phyloP scores from a whole-genome alignment of 805 yeast genomes.

The Metschnikowia kunwiensis region DNA sequence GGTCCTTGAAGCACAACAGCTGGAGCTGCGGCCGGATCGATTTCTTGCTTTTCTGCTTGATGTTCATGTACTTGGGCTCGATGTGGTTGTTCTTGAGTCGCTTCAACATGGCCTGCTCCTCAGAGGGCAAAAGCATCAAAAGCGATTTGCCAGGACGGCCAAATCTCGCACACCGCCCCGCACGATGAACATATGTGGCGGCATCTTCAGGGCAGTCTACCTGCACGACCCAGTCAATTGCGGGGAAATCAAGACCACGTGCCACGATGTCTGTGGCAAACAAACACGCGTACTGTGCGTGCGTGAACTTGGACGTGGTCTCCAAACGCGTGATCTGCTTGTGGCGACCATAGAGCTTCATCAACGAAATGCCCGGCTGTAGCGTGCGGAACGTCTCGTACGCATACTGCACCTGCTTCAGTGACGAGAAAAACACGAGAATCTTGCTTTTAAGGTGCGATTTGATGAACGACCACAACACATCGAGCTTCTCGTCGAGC shows the following conservation, averaged over 20 bases:
- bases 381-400: slow-evolving; percentile 82
- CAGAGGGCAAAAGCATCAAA: slow-evolving; percentile 78
- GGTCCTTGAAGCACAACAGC: slow-evolving; percentile 85
- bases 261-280: slow-evolving; percentile 92
- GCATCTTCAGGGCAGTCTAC: slow-evolving; percentile 89
- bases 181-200: slow-evolving; percentile 87
- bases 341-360: slow-evolving; percentile 86
- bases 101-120: slow-evolving; percentile 71
- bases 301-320: slow-evolving; percentile 71
- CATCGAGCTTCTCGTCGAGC: slow-evolving; percentile 78
- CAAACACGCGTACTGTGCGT: slow-evolving; percentile 75
- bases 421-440: slow-evolving; percentile 79
- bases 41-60: slow-evolving; percentile 70
- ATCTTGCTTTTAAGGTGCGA: slow-evolving; percentile 78
- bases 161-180: slow-evolving; percentile 85
- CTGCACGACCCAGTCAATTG: slow-evolving; percentile 93
- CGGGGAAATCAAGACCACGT: slow-evolving; percentile 88
- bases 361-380: slow-evolving; percentile 87
- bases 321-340: slow-evolving; percentile 88
- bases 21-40: slow-evolving; percentile 81
- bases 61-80: slow-evolving; percentile 66
- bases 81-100: slow-evolving; percentile 62
- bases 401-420: slow-evolving; percentile 87
- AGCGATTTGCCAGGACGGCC: slow-evolving; percentile 82
- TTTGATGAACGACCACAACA: slow-evolving; percentile 80